Base-by-base conservation (phyloP, 169 alveolate genomes). In the Eimeria zaria region DNA sequence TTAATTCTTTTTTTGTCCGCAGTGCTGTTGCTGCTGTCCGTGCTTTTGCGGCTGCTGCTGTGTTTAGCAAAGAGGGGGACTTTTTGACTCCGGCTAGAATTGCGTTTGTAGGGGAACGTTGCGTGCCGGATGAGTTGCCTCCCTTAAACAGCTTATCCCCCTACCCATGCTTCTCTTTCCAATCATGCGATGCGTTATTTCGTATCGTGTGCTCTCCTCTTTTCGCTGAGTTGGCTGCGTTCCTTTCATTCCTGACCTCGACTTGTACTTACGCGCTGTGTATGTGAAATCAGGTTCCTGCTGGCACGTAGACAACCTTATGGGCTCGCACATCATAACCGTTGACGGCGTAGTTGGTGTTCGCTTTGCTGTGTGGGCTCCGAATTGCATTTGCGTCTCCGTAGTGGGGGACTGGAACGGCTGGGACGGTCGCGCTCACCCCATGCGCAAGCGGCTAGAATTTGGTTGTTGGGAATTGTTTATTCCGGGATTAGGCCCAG, bases 321-420 rank as follows among this genome's bases (percentile, higher is more conserved):
- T 97, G 80, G 98, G 98, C 2, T 96, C 98, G 22, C 98, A 97
- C 80, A 44, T 90, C 69, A 53, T 96, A 64, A 96, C 95, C 14
- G 96, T 96, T 53, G 96, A 97, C 78, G 98, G 98, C 83, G 97
- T 93, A 18, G 89, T 41, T 27, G 98, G 98, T 12, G 97, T 97
- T 53, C 95, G 97, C 24, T 97, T 97, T 80, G 92, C 98, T 27
- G 98, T 97, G 24, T 97, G 98, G 98, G 98, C 98, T 9, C 98
- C 98, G 69, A 93, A 94, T 41, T 97, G 97, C 53, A 81, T 73
- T 44, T 90, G 76, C 71, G 98, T 97, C 64, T 87, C 97, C 44
- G 98, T 97, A 12, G 98, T 97, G 51, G 98, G 98, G 18, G 98
- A 97, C 92, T 97, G 98, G 98, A 97, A 97, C 93, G 96, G 89